Conservation (phyloP, 192 early-diverging fungal genomes). For the Podila verticillata region DNA sequence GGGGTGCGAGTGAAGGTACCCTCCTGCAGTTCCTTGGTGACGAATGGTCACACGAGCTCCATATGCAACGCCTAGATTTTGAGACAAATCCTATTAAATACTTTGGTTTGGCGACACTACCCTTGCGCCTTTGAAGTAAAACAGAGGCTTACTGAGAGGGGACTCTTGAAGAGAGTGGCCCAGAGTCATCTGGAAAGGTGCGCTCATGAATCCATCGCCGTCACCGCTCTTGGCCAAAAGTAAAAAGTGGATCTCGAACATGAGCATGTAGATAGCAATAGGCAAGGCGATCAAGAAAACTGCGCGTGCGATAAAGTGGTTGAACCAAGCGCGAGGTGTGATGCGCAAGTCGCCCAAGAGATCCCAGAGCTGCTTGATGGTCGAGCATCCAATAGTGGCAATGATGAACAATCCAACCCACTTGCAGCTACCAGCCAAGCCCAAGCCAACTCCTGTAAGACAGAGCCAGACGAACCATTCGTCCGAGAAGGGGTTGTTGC, state of each 20-base stretch:
- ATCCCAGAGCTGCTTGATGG: conserved; percentile 87
- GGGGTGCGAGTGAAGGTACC: conserved; percentile 80
- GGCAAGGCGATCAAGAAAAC: conserved; percentile 88
- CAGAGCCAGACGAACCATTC: conserved; percentile 91
- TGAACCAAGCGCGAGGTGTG: conserved; percentile 55
- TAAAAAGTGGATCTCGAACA: conserved; percentile 92
- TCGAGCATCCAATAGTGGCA: conserved; percentile 85
- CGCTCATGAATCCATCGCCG: conserved; percentile 93
- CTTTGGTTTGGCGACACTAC: too few relatives aligned
- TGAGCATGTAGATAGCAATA: conserved; percentile 77
- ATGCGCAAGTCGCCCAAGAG: conserved; percentile 77
- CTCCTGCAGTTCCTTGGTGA: conserved; percentile 77
- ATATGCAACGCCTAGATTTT: conserved; percentile 66
- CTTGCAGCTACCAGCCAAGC: conserved; percentile 79
- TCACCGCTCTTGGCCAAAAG: conserved; percentile 82
- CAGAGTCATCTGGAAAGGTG: conserved; percentile 87
- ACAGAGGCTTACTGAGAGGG: conserved; percentile 26
- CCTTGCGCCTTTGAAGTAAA: neutral
- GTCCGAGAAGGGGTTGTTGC: conserved; percentile 73
- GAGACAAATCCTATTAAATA: conserved; percentile 9
- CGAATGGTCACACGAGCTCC: conserved; percentile 69
- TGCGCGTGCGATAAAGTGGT: conserved; percentile 87
- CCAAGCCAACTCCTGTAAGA: conserved; percentile 85
- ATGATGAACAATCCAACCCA: conserved; percentile 95
- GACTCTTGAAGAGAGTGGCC: conserved; percentile 70